These are phyloP conservation scores for Anacardium occidentale DNA, from an alignment of 345 rosid genomes.

Conservation along the genomic window DNA sequence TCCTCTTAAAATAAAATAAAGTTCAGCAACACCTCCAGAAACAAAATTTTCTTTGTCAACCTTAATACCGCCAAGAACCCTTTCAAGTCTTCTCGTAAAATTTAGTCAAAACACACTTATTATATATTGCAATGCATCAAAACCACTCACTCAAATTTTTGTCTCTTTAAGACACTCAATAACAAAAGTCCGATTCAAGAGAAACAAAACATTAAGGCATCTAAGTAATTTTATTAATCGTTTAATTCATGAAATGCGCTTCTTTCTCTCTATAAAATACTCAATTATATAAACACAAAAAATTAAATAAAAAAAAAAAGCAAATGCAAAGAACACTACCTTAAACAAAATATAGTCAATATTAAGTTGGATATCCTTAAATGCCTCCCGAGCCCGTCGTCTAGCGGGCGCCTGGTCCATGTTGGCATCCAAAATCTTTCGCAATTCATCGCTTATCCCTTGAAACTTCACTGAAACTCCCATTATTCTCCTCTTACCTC, in stretches of 20 bases:
- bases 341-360: constrained; percentile 83
- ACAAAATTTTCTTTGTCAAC: too few relatives aligned
- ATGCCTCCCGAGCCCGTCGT: constrained; percentile 74
- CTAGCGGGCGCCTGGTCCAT: constrained; percentile 81
- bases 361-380: constrained; percentile 63
- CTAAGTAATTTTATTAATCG: neutral
- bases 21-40: too few relatives aligned
- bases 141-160: too few relatives aligned
- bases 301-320: too few relatives aligned
- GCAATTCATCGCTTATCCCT: constrained; percentile 54
- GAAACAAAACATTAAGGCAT: neutral
- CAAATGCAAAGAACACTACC: constrained; percentile 34
- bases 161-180: too few relatives aligned
- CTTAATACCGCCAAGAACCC: too few relatives aligned
- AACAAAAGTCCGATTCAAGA: neutral
- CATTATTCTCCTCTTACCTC: constrained; percentile 36
- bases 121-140: too few relatives aligned
- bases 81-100: too few relatives aligned
- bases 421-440: constrained; percentile 47
- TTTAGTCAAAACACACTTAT: too few relatives aligned
- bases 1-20: neutral
- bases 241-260: neutral
- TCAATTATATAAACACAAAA: too few relatives aligned
- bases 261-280: neutral
- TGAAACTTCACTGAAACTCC: constrained; percentile 36